Evolutionary conservation across 73 alveolate genomes (phyloP).

Genomic region (Blepharisma stoltei): DNA sequence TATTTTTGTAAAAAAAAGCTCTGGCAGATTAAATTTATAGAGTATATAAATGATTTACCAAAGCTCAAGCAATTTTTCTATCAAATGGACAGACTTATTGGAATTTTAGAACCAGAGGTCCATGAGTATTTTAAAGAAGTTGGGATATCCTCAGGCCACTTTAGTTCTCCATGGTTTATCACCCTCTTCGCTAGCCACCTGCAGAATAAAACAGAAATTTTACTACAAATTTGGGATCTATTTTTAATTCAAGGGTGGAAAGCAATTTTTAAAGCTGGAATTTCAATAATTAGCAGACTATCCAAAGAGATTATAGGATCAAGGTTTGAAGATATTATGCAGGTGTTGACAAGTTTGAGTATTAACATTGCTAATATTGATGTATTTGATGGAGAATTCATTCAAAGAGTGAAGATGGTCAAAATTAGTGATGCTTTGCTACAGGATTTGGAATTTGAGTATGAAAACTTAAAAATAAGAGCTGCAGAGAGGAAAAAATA

Average conservation of each 20-base stretch:
- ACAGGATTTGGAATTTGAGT: constrained; percentile 14
- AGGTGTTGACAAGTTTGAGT: not conserved
- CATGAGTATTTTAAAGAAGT: constrained; percentile 70
- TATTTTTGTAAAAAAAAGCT: too few relatives aligned
- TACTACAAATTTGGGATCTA: constrained; percentile 51
- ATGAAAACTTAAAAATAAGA: constrained; percentile 15
- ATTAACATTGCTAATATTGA: not conserved
- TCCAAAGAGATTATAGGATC: not conserved
- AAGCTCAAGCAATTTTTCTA: constrained; percentile 77
- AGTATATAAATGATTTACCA: constrained; percentile 62
- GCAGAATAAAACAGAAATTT: constrained; percentile 44
- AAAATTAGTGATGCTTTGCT: constrained; percentile 31
- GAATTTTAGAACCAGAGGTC: constrained; percentile 71
- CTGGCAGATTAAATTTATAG: too few relatives aligned
- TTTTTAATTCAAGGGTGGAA: constrained; percentile 63
- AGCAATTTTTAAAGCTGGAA: constrained; percentile 54
- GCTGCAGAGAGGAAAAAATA: not conserved
- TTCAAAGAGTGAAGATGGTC: constrained; percentile 1
- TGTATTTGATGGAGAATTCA: constrained; percentile 1
- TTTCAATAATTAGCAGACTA: not conserved
- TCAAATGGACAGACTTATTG: constrained; percentile 78
- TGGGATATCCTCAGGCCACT: constrained; percentile 49
- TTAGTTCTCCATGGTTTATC: constrained; percentile 86
- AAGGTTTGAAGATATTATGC: constrained; percentile 25
- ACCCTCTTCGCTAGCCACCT: constrained; percentile 74